Conservation (phyloP, 2,329 filamentous ascomycete species). For the Colletotrichum godetiae region DNA sequence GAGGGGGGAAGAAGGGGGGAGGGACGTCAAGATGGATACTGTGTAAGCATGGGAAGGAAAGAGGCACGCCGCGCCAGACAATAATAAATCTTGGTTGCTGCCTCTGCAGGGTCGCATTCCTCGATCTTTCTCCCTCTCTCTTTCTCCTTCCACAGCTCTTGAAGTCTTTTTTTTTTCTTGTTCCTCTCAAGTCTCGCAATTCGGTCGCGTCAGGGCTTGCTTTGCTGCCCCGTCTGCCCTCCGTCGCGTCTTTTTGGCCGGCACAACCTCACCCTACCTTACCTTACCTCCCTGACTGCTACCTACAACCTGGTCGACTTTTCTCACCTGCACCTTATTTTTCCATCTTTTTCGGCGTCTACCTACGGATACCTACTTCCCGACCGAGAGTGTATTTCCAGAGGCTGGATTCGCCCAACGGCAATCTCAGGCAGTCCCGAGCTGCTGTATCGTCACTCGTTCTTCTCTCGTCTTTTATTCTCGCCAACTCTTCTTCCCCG, state of each 20-base stretch:
- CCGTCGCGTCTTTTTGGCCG: not conserved
- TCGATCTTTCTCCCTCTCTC: slow-evolving; percentile 4
- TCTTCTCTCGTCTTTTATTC: not conserved
- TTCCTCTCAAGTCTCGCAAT: not conserved
- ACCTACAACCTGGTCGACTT: not conserved
- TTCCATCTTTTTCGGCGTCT: not conserved
- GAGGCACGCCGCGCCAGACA: not conserved
- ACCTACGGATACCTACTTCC: not conserved
- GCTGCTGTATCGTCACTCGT: slow-evolving; percentile 1
- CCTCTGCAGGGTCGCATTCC: slow-evolving; percentile 13
- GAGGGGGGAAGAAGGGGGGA: slow-evolving; percentile 35
- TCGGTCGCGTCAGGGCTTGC: not conserved
- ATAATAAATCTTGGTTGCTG: slow-evolving; percentile 24
- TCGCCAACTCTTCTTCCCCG: not conserved
- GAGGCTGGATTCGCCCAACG: not conserved
- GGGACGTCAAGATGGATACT: not conserved
- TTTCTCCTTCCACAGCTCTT: not conserved
- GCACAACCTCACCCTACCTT: not conserved
- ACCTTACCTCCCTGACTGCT: not conserved
- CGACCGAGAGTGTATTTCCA: not conserved
- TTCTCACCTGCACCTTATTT: not conserved
- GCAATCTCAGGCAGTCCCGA: not conserved
- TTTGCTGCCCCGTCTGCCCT: not conserved
- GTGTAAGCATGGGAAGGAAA: not conserved
- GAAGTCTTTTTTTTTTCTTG: not conserved